Conservation (phyloP, 108 stramenopile genomes). For the Mediolabrus comicus region DNA sequence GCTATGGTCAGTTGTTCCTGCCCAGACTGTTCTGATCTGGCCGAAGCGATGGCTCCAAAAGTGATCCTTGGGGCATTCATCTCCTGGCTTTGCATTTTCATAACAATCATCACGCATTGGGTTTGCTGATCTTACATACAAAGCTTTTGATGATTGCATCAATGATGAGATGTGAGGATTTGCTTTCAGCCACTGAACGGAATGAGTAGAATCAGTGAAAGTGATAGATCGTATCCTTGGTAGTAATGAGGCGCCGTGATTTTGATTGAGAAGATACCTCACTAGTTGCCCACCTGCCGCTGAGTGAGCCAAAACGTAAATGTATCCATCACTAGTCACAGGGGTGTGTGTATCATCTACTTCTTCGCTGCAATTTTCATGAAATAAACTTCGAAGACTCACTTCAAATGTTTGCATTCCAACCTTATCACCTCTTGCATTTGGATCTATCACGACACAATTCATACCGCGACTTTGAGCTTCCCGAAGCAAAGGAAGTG, state of each 20-base stretch:
- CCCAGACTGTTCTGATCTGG: constrained; percentile 51
- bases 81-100: constrained; percentile 18
- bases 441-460: constrained; percentile 73
- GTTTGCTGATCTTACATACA: constrained; percentile 45
- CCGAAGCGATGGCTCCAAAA: constrained; percentile 82
- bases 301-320: constrained; percentile 75
- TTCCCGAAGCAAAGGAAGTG: constrained; percentile 62
- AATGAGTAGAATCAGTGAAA: constrained; percentile 82
- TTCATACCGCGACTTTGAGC: constrained; percentile 62
- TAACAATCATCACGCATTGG: constrained; percentile 37
- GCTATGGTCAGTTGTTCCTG: constrained; percentile 78
- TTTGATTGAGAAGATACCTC: constrained; percentile 59
- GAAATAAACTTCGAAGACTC: constrained; percentile 51
- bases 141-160: constrained; percentile 35
- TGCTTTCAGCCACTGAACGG: constrained; percentile 70
- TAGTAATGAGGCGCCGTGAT: constrained; percentile 8
- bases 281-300: constrained; percentile 70
- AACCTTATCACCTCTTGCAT: constrained; percentile 61
- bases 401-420: constrained; percentile 65
- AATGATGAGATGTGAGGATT: constrained; percentile 21
- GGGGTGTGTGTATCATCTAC: constrained; percentile 8
- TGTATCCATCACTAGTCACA: constrained; percentile 12
- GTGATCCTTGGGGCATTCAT: constrained; percentile 47
- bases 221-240: constrained; percentile 59
- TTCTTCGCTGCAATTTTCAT: background rate